Evolutionary conservation across 208 protist genomes (phyloP).

Genomic region (Acanthamoeba castellanii): DNA sequence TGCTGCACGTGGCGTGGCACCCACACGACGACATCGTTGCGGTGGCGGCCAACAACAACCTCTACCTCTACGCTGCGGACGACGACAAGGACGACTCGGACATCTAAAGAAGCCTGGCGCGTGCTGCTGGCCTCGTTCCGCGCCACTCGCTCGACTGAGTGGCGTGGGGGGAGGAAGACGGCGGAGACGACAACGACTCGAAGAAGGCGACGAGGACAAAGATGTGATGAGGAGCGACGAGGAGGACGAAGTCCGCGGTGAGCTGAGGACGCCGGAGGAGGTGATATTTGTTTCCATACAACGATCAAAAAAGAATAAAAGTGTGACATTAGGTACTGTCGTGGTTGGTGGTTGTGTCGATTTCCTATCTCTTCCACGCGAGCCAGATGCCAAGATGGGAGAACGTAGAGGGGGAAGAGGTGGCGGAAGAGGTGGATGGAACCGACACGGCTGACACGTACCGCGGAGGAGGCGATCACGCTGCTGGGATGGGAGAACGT

Average conservation of each 20-base stretch:
- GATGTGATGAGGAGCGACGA: background rate
- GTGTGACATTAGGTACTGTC: slow-evolving; percentile 35
- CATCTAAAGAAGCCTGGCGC: background rate
- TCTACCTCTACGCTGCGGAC: slow-evolving; percentile 89
- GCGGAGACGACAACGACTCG: too few relatives aligned
- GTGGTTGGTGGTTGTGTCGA: too few relatives aligned
- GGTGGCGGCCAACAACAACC: slow-evolving; percentile 88
- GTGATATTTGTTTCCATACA: slow-evolving; percentile 27
- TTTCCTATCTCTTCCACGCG: too few relatives aligned
- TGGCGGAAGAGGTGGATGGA: too few relatives aligned
- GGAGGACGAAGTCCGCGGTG: background rate
- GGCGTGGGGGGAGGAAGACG: background rate
- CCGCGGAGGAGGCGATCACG: too few relatives aligned
- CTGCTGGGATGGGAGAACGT: too few relatives aligned
- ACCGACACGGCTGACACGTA: too few relatives aligned
- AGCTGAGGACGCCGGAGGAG: background rate
- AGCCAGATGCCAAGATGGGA: too few relatives aligned
- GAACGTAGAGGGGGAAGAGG: too few relatives aligned
- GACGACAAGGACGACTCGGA: slow-evolving; percentile 44
- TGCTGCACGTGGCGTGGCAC: slow-evolving; percentile 89
- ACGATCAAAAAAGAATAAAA: background rate
- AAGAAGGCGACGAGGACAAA: background rate
- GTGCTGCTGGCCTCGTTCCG: too few relatives aligned
- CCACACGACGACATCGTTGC: slow-evolving; percentile 90
- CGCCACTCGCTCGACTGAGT: background rate